These are phyloP conservation scores for Coelastrella sp. DNA, from an alignment of 139 green algal genomes.

Conservation along the genomic window DNA sequence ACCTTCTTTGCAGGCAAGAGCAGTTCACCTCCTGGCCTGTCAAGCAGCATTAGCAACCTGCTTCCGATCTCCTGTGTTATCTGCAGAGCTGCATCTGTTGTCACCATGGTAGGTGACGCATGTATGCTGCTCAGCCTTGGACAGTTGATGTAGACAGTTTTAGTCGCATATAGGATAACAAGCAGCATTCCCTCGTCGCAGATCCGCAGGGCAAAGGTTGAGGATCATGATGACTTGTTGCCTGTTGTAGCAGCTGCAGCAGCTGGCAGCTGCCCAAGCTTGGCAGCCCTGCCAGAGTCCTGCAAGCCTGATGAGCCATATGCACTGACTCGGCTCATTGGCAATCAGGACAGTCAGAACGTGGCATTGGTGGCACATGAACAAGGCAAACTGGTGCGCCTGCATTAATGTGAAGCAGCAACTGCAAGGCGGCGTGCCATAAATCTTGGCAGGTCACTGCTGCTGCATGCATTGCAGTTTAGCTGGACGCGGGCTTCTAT, in stretches of 20 bases:
- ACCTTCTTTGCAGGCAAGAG: slow-evolving; percentile 32
- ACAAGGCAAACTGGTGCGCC: slow-evolving; percentile 53
- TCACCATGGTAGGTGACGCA: too few species aligned
- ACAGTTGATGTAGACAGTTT: too few species aligned
- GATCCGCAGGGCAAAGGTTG: slow-evolving; percentile 61
- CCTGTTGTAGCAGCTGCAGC: slow-evolving; percentile 60
- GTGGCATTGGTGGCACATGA: slow-evolving; percentile 67
- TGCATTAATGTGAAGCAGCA: background rate
- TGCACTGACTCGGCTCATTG: slow-evolving; percentile 73
- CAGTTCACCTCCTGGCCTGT: background rate
- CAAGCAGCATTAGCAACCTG: too few species aligned
- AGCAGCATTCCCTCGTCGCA: background rate
- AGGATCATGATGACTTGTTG: slow-evolving; percentile 78
- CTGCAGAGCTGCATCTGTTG: background rate
- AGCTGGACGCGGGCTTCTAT: too few species aligned
- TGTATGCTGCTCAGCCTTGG: too few species aligned
- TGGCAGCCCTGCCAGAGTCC: slow-evolving; percentile 66
- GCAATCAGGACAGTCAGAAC: slow-evolving; percentile 64
- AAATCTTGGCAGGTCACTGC: background rate
- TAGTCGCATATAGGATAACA: too few species aligned
- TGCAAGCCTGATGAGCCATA: slow-evolving; percentile 62
- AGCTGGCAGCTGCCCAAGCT: slow-evolving; percentile 51
- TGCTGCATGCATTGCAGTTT: background rate
- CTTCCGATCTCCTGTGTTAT: too few species aligned
- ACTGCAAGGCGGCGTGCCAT: background rate